Evolutionary conservation across 139 green algal genomes (phyloP).

Genomic region (Chlamydomonas incerta): DNA sequence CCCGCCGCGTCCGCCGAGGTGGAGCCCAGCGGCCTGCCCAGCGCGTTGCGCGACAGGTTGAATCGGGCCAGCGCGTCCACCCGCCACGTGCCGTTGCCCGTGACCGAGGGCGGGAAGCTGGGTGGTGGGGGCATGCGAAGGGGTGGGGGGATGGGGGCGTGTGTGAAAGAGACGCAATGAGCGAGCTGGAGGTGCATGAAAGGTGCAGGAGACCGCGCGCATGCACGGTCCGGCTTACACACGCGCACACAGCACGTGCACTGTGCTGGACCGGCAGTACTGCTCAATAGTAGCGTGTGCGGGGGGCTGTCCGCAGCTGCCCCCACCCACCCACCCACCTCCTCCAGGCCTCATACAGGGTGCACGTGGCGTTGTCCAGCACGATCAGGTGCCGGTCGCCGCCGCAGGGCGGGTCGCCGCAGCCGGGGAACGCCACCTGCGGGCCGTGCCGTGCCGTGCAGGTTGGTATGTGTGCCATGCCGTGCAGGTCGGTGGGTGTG

Average conservation of each 20-base stretch:
- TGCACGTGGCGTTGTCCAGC: constrained; percentile 45
- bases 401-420: constrained; percentile 30
- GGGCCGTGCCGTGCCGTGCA: no score
- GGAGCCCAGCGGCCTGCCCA: constrained; percentile 27
- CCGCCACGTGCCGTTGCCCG: constrained; percentile 3
- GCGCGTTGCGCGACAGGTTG: neutral
- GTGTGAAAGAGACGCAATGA: no score
- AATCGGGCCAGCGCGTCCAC: constrained; percentile 1
- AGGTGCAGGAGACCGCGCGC: no score
- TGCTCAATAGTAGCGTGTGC: no score
- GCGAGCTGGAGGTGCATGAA: no score
- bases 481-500: no score
- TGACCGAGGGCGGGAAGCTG: constrained; percentile 36
- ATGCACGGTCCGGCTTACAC: no score
- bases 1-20: constrained; percentile 55
- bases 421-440: constrained; percentile 33
- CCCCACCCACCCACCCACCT: neutral
- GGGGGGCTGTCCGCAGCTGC: no score
- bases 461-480: neutral
- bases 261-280: no score
- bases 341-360: constrained; percentile 25
- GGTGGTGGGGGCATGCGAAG: no score
- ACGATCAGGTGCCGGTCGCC: constrained; percentile 51
- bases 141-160: no score
- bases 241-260: no score